phyloP scores from a whole-genome alignment of 2,329 filamentous ascomycete species.

The Chrysoporthe austroafricana region DNA sequence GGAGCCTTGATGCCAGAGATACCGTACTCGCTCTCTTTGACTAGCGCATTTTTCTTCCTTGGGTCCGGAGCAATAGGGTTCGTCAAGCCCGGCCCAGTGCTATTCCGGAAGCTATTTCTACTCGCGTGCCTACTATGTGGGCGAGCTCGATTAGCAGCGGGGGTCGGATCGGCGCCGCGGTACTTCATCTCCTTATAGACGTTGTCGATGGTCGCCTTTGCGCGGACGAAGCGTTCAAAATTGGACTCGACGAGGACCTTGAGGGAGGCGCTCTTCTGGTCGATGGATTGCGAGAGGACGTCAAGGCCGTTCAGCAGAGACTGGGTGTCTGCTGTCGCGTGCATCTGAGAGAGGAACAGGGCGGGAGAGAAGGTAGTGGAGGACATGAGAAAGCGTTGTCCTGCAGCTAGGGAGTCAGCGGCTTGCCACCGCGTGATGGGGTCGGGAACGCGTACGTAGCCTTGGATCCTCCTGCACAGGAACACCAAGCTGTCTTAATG shows the following conservation, averaged over 20 bases:
- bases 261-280: constrained; percentile 94
- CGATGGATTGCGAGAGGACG: constrained; percentile 86
- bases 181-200: constrained; percentile 98
- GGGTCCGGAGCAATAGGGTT: constrained; percentile 54
- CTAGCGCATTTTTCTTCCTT: constrained; percentile 83
- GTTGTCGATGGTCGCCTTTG: constrained; percentile 97
- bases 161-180: constrained; percentile 59
- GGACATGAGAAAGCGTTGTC: constrained; percentile 91
- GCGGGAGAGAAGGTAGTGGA: constrained; percentile 94
- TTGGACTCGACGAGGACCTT: constrained; percentile 97
- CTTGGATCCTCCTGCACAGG: constrained; percentile 82
- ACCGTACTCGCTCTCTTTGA: constrained; percentile 91
- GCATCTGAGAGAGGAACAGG: constrained; percentile 89
- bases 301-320: constrained; percentile 81
- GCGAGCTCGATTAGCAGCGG: constrained; percentile 41
- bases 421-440: constrained; percentile 12
- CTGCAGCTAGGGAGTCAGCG: constrained; percentile 44
- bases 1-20: constrained; percentile 86
- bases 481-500: constrained; percentile 75
- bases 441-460: constrained; percentile 58
- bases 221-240: constrained; percentile 96
- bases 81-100: constrained; percentile 41
- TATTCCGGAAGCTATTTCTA: constrained; percentile 65
- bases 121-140: constrained; percentile 70
- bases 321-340: constrained; percentile 82